phyloP scores from a whole-genome alignment of 1,139 yeast genomes.

The Taiozyma sp. region DNA sequence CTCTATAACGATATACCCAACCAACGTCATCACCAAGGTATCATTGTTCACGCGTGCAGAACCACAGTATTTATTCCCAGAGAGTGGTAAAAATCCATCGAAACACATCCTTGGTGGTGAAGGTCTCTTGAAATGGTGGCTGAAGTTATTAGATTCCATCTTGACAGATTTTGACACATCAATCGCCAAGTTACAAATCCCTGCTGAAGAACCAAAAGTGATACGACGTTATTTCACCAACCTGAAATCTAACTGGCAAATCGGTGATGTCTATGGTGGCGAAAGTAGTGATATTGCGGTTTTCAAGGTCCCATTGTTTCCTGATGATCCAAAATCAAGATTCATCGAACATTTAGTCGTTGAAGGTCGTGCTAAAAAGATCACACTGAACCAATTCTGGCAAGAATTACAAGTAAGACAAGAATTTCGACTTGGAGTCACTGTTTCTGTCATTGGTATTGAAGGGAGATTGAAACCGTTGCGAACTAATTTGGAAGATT shows the following conservation, averaged over 20 bases:
- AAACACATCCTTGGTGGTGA: conserved; percentile 75
- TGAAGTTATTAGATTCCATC: conserved; percentile 43
- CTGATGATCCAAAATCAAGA: conserved; percentile 95
- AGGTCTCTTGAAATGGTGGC: conserved; percentile 81
- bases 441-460: conserved; percentile 83
- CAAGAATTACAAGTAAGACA: conserved; percentile 80
- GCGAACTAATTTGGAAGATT: not conserved
- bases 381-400: conserved; percentile 60
- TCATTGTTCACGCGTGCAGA: conserved; percentile 85
- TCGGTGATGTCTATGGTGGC: conserved; percentile 44
- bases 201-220: conserved; percentile 57
- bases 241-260: conserved; percentile 35
- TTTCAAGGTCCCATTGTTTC: conserved; percentile 68
- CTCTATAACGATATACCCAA: conserved; percentile 46
- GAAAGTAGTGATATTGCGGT: conserved; percentile 43
- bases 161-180: conserved; percentile 11
- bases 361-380: conserved; percentile 54
- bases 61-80: conserved; percentile 77
- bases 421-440: conserved; percentile 79
- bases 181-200: conserved; percentile 51
- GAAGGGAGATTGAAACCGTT: conserved; percentile 31
- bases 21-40: conserved; percentile 36
- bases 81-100: conserved; percentile 49
- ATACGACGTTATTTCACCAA: conserved; percentile 35
- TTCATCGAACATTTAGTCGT: conserved; percentile 78